phyloP scores from a whole-genome alignment of 2,329 filamentous ascomycete species.

The Neofusicoccum umdonicola region DNA sequence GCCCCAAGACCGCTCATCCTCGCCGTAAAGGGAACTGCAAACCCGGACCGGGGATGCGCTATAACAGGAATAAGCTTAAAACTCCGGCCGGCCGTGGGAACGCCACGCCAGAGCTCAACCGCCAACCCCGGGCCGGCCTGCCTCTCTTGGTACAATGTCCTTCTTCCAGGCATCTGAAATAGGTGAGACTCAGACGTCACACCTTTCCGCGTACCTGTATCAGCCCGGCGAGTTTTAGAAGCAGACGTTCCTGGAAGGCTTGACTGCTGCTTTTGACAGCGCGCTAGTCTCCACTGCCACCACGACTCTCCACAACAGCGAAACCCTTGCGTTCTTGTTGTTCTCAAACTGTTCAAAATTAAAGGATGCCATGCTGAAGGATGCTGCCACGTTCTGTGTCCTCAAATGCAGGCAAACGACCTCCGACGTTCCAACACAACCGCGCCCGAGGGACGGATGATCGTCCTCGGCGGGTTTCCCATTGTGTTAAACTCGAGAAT shows the following conservation, averaged over 20 bases:
- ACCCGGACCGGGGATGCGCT: no score
- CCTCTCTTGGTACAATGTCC: background rate
- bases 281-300: background rate
- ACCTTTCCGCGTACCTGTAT: background rate
- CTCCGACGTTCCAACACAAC: background rate
- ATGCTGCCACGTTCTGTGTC: background rate
- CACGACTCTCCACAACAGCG: background rate
- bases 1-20: no score
- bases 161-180: background rate
- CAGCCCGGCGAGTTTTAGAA: background rate
- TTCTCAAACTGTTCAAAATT: background rate
- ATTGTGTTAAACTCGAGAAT: background rate
- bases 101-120: background rate
- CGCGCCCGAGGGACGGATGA: background rate
- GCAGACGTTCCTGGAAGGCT: background rate
- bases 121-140: background rate
- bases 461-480: background rate
- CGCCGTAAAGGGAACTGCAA: background rate
- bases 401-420: background rate
- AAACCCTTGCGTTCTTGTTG: background rate
- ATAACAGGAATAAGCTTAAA: background rate
- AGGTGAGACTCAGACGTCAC: background rate
- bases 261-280: background rate
- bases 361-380: background rate
- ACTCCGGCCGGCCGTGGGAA: no score